Evolutionary conservation across 352 stramenopile genomes (phyloP).

Genomic region (Globisporangium carolinianum): DNA sequence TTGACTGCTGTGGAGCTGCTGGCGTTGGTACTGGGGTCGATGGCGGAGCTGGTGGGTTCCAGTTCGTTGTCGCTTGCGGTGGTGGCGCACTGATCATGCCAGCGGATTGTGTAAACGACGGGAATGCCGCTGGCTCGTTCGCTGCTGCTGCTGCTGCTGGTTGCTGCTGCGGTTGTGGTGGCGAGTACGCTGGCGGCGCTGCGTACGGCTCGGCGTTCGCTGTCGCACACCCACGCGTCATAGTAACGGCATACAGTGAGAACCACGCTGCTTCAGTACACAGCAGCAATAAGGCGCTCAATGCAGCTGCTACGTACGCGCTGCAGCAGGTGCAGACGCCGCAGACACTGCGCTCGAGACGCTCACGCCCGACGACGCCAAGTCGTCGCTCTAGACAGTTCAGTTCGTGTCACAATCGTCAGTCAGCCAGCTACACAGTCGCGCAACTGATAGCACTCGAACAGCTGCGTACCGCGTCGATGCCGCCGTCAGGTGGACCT

Average conservation of each 20-base stretch:
- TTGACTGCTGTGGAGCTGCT: background rate
- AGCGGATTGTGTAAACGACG: constrained; percentile 47
- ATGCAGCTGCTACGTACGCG: background rate
- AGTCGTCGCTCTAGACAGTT: constrained; percentile 7
- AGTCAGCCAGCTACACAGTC: background rate
- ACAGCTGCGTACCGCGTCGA: constrained; percentile 21
- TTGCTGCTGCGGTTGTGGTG: background rate
- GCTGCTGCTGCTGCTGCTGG: constrained; percentile 6
- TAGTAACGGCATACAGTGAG: too few species aligned
- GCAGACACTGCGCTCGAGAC: constrained; percentile 8
- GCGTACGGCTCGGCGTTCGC: constrained; percentile 5
- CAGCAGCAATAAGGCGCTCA: background rate
- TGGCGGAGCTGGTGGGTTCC: constrained; percentile 5
- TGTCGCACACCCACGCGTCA: background rate
- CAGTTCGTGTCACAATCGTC: background rate
- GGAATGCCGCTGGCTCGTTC: constrained; percentile 22
- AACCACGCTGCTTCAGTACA: background rate
- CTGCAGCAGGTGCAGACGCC: background rate
- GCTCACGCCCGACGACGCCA: constrained; percentile 6
- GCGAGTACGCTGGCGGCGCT: constrained; percentile 8
- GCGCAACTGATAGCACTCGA: background rate
- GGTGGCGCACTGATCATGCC: constrained; percentile 10
- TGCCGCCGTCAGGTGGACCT: constrained; percentile 58
- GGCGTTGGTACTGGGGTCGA: background rate
- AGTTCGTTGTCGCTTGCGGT: constrained; percentile 5